Conservation (phyloP, 2,329 filamentous ascomycete species). For the Clarireedia sp. region DNA sequence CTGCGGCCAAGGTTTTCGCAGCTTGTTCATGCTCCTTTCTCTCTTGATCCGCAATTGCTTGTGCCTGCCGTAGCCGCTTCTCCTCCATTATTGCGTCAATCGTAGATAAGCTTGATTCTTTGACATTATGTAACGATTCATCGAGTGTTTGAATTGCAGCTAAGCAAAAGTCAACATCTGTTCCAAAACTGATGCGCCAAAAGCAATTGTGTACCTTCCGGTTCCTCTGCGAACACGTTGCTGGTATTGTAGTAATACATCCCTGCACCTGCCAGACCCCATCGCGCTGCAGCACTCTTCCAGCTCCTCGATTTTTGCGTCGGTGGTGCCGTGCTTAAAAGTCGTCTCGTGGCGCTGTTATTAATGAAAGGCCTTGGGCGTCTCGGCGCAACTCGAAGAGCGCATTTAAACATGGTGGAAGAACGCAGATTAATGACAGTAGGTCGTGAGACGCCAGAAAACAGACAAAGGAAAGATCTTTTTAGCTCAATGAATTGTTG, state of each 20-base stretch:
- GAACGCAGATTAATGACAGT: conserved; percentile 6
- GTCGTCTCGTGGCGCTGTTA: conserved; percentile 34
- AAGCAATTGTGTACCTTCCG: conserved; percentile 51
- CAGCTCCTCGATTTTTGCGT: conserved; percentile 66
- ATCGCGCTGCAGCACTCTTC: conserved; percentile 68
- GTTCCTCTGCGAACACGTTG: conserved; percentile 77
- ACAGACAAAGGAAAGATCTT: conserved; percentile 22
- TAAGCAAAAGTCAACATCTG: conserved; percentile 19
- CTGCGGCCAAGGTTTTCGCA: conserved; percentile 16
- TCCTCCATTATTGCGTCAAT: conserved; percentile 60
- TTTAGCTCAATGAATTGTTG: background rate
- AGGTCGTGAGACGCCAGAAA: background rate
- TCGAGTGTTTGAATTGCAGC: conserved; percentile 29
- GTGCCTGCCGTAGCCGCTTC: conserved; percentile 39
- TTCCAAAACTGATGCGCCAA: background rate
- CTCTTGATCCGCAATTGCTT: conserved; percentile 22
- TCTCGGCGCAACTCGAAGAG: conserved; percentile 22
- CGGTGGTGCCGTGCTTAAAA: conserved; percentile 47
- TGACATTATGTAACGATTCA: conserved; percentile 28
- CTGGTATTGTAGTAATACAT: conserved; percentile 96
- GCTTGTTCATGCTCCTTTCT: conserved; percentile 17
- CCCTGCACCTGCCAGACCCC: conserved; percentile 66
- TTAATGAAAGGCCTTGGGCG: conserved; percentile 16
- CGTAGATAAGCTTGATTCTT: conserved; percentile 51
- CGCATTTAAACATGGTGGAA: conserved; percentile 24